Base-by-base conservation (phyloP, 768 basidiomycete species). In the Lactarius sp. region DNA sequence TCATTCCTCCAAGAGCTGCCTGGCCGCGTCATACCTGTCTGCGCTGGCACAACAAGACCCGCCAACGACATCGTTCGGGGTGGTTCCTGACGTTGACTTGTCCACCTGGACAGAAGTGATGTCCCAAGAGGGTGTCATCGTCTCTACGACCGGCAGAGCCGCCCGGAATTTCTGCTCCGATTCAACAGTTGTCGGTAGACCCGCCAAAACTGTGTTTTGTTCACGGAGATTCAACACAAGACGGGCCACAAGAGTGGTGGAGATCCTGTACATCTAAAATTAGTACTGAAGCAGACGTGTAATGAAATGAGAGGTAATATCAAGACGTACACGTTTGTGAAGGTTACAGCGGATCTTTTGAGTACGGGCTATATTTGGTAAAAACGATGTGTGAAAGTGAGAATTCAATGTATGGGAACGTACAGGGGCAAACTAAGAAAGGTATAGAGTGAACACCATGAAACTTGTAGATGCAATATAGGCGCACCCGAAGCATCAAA, bases 341-440 rank as follows among this genome's bases (percentile, higher is more conserved):
- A 27, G 56, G 47, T 49, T 10, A 52, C 39, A 27, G 52, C 34
- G 5, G 52, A 31, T 3, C 37, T 50, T 49, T 34, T 49, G 5
- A 59, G 33, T 37, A 64, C 16, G 3, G 62, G 44, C 62, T 64
- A 22, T 14, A 27, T 42, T 37, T 6, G 54, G 13, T 18, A 9
- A 6, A 10, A 9, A 22, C 5, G 3, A 59, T 41, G 34, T 14
- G 59, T 16, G 46, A 52, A 39, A 52, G 31, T 56, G 41, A 34
- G 39, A 14, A 10, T 36, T n/a, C 1, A 6, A 22, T 12, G 14
- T 18, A n/a, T 34, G 37, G 20, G 3, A 18, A 64, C 62, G 36
- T 13, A 64, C 62, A 10, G 52, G 57, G 34, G 62, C 31, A 42
- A 34, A 59, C 62, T 59, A 41, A 13, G 33, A 10, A 50, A 61